Evolutionary conservation across 345 rosid species (phyloP).

Genomic region (Camelina hispida): DNA sequence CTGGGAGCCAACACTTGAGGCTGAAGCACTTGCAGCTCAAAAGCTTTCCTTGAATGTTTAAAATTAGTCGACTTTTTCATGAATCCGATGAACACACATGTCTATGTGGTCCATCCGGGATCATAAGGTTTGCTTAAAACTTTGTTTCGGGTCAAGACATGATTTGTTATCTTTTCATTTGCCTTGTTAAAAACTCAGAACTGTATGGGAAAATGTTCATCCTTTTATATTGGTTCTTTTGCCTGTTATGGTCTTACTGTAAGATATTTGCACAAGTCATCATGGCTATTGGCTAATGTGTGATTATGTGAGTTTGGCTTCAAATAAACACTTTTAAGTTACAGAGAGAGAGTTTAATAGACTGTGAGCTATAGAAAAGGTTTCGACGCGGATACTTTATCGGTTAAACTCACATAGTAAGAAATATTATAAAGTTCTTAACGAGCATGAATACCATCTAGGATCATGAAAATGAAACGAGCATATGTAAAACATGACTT

Average conservation of each 20-base stretch:
- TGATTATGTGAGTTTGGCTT: neutral
- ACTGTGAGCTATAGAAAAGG: too few species aligned
- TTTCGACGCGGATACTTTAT: too few species aligned
- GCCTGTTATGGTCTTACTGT: neutral
- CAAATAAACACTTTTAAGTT: too few species aligned
- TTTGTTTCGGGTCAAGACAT: conserved; percentile 25
- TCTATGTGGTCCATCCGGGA: conserved; percentile 14
- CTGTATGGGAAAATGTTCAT: conserved; percentile 21
- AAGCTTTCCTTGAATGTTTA: conserved; percentile 74
- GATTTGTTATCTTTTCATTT: conserved; percentile 29
- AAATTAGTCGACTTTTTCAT: conserved; percentile 31
- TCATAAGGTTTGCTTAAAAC: conserved; percentile 25
- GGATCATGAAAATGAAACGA: neutral
- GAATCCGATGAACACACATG: conserved; percentile 15
- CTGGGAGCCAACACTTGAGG: conserved; percentile 85
- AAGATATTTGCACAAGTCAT: conserved; percentile 1
- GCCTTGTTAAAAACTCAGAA: conserved; percentile 28
- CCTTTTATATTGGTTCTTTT: conserved; percentile 27
- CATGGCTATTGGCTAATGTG: neutral
- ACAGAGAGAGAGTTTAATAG: too few species aligned
- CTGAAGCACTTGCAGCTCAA: conserved; percentile 85
- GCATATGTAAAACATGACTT: neutral
- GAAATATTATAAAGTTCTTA: too few species aligned
- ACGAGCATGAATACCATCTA: too few species aligned
- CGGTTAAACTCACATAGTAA: too few species aligned